A percentile compares a stretch with the other conserved stretches of the same genome.
These are phyloP conservation scores for Phalaenopsis aphrodite DNA, from an alignment of 106 monocot genomes.

Conservation along the genomic window DNA sequence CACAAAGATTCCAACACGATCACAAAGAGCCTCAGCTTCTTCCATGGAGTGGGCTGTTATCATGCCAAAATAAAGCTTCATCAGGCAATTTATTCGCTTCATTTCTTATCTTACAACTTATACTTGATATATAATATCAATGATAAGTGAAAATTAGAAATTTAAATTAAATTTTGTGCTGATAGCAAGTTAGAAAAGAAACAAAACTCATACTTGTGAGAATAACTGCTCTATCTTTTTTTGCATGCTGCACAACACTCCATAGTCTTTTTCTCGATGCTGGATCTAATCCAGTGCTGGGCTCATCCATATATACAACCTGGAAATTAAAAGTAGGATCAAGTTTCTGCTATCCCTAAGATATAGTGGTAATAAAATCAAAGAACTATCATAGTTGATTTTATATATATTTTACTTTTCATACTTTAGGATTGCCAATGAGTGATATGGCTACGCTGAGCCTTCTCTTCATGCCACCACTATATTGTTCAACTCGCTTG, in stretches of 20 bases:
- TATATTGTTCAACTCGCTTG: slow-evolving; percentile 29
- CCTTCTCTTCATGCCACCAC: slow-evolving; percentile 69
- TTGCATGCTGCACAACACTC: slow-evolving; percentile 17
- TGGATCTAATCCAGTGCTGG: slow-evolving; percentile 36
- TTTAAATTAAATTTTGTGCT: neutral
- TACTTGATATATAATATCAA: neutral
- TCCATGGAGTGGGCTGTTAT: slow-evolving; percentile 30
- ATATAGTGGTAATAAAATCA: neutral
- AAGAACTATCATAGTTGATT: neutral
- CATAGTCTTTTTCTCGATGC: slow-evolving; percentile 33
- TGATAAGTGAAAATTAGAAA: neutral
- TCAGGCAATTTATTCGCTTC: too few species aligned
- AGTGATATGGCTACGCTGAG: slow-evolving; percentile 62
- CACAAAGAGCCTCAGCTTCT: slow-evolving; percentile 26
- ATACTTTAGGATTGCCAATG: slow-evolving; percentile 44
- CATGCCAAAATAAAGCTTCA: neutral
- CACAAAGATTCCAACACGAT: slow-evolving; percentile 22
- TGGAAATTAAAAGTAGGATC: neutral
- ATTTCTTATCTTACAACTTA: neutral
- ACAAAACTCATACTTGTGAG: slow-evolving; percentile 20
- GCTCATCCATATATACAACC: slow-evolving; percentile 51
- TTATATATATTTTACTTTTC: neutral
- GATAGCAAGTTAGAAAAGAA: neutral
- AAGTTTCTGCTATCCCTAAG: neutral
- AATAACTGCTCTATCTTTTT: slow-evolving; percentile 24